A percentile compares a stretch with the other conserved stretches of the same genome.
Evolutionary conservation across 305 asterid genomes (phyloP).

Genomic region (Fraxinus floribunda): DNA sequence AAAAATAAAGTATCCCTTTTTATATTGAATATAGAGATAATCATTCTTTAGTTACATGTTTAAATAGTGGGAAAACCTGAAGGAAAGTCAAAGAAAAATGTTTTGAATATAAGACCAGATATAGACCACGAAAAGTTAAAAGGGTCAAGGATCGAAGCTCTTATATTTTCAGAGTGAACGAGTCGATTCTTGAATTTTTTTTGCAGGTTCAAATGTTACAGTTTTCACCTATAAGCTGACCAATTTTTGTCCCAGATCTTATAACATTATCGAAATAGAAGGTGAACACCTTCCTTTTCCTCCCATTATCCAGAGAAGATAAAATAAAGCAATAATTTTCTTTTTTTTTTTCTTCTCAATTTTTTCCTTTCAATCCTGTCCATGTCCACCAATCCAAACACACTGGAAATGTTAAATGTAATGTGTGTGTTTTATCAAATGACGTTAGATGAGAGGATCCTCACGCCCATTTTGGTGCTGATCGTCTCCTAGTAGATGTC

Average conservation of each 20-base stretch:
- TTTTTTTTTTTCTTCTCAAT: not conserved
- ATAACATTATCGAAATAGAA: not conserved
- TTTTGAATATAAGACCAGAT: not conserved
- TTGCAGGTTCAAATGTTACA: not conserved
- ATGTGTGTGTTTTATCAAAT: not conserved
- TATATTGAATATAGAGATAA: not conserved
- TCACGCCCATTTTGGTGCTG: conserved; percentile 20
- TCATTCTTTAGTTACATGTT: not conserved
- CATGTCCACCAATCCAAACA: not conserved
- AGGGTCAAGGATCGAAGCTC: not conserved
- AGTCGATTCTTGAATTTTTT: not conserved
- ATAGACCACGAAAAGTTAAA: not conserved
- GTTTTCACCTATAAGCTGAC: not conserved
- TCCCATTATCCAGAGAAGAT: not conserved
- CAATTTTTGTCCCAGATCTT: not conserved
- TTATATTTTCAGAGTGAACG: not conserved
- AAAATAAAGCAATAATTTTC: not conserved
- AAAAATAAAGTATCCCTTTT: too few species aligned
- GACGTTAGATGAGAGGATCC: conserved; percentile 17
- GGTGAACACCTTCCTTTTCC: not conserved
- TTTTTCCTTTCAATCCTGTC: not conserved
- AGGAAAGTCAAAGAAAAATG: not conserved
- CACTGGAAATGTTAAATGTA: not conserved
- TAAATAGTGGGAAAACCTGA: not conserved
- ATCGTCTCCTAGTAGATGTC: conserved; percentile 26